Evolutionary conservation across 176 grass and related monocot genomes (phyloP), one percentile per base, ranked within the genome.

Genomic region (Phoenix dactylifera): DNA sequence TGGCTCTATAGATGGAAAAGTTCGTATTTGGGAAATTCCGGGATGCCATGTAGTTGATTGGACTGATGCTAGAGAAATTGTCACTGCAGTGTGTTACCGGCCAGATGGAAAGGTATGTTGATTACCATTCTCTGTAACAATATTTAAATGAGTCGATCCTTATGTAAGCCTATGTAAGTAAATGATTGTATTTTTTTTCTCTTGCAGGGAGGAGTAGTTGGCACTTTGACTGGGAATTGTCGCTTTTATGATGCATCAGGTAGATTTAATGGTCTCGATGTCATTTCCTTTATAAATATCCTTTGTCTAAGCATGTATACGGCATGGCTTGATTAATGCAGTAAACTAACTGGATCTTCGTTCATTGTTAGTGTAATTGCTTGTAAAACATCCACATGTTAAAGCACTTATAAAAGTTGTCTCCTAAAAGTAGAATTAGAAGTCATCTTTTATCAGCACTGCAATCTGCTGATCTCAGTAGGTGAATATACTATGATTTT

Each of bases 1-100:
- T 73, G 87, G 94, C 72, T 99, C 94, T 0, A 93, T 99, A 69
- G 94, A 99, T 68, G 94, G 94, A 72, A 99, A 93, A 86, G 76
- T 99, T 49, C 87, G 94, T 64, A 82, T 89, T 55, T 99, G 94
- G 94, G 69, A 84, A 59, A 83, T 93, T 71, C 22, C 26, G 32
- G 67, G 65, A 70, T 62, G 82, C 62, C 81, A 79, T 22, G 94
- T 99, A 73, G 76, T 83, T 18, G 82, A 93, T 73, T 99, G 94
- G 94, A 74, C 62, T 10, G 85, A 99, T 71, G 62, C 58, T 65
- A 86, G 69, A 59, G 88, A 99, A 68, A 99, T 99, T 51, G 74
- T 89, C 18, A 99, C 88, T 55, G 82, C 88, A 48, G 72, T 93
- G 68, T 83, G 85, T 76, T 99, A 93, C 68, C 76, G 71, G 39